These are phyloP conservation scores for Wakefieldia striispora DNA, from an alignment of 768 basidiomycete species.

Conservation along the genomic window DNA sequence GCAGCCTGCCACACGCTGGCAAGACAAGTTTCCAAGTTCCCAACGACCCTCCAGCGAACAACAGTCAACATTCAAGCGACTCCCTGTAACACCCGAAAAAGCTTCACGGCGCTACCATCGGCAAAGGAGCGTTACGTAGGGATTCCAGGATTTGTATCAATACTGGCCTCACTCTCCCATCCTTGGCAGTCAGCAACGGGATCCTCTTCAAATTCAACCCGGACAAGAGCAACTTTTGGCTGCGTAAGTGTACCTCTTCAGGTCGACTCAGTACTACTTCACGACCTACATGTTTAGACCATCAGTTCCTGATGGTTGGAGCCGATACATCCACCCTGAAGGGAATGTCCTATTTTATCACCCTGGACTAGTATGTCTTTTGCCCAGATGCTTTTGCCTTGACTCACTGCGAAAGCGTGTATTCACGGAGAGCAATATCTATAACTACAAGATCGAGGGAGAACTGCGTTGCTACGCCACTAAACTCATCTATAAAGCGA, in stretches of 20 bases:
- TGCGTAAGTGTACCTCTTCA: neutral
- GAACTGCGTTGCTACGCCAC: no score
- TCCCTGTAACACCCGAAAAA: constrained; percentile 9
- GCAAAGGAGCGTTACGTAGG: constrained; percentile 2
- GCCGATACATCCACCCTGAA: neutral
- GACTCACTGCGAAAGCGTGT: no score
- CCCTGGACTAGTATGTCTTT: no score
- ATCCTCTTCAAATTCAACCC: neutral
- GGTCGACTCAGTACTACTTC: neutral
- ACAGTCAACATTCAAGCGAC: neutral
- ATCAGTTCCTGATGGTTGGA: constrained; percentile 2
- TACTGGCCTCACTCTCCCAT: neutral
- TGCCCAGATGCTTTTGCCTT: no score
- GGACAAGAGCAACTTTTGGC: constrained; percentile 7
- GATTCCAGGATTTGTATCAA: neutral
- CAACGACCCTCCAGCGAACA: neutral
- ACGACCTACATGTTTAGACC: neutral
- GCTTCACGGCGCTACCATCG: constrained; percentile 13
- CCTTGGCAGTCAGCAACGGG: neutral
- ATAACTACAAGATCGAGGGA: no score
- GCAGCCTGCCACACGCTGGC: neutral
- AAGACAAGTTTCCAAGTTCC: neutral
- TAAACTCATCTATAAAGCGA: no score
- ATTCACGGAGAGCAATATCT: constrained; percentile 12
- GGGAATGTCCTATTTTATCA: neutral